These are phyloP conservation scores for Pseudogymnoascus sp. DNA, from an alignment of 2,329 filamentous ascomycete genomes.

Conservation along the genomic window DNA sequence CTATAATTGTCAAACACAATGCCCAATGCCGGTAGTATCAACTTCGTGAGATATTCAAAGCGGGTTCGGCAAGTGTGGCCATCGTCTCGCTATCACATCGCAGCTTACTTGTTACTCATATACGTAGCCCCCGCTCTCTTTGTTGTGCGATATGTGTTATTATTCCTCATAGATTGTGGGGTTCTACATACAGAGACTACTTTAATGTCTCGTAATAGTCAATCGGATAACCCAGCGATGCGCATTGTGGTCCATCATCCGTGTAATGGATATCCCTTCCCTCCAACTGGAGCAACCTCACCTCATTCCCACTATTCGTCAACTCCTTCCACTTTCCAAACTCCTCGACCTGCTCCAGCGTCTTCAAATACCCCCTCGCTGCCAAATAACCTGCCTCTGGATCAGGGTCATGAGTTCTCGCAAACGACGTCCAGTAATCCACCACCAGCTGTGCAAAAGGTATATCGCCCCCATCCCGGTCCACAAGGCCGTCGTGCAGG, in stretches of 20 bases:
- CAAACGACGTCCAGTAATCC: constrained; percentile 25
- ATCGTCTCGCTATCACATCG: no score
- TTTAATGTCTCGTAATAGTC: constrained; percentile 14
- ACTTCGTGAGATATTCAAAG: no score
- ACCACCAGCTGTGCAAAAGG: constrained; percentile 22
- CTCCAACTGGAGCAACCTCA: constrained; percentile 15
- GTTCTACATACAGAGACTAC: not conserved
- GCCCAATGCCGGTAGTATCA: no score
- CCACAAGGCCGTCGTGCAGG: constrained; percentile 19
- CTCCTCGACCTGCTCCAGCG: constrained; percentile 16
- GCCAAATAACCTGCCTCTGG: constrained; percentile 18
- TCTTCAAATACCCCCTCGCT: constrained; percentile 22
- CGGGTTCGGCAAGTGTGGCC: no score
- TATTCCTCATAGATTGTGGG: not conserved
- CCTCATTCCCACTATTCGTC: not conserved
- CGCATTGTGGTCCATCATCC: constrained; percentile 19
- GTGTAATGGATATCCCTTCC: constrained; percentile 11
- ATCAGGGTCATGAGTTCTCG: constrained; percentile 20
- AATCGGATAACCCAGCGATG: constrained; percentile 16
- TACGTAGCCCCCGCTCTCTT: no score
- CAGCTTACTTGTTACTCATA: no score
- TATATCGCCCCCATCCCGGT: constrained; percentile 26
- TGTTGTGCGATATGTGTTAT: not conserved
- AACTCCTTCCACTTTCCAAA: constrained; percentile 20
- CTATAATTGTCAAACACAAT: no score